Percentiles rank a stretch among this genome's conserved stretches.
phyloP scores from a whole-genome alignment of 169 alveolate genomes.

The Plasmodium falciparum region DNA sequence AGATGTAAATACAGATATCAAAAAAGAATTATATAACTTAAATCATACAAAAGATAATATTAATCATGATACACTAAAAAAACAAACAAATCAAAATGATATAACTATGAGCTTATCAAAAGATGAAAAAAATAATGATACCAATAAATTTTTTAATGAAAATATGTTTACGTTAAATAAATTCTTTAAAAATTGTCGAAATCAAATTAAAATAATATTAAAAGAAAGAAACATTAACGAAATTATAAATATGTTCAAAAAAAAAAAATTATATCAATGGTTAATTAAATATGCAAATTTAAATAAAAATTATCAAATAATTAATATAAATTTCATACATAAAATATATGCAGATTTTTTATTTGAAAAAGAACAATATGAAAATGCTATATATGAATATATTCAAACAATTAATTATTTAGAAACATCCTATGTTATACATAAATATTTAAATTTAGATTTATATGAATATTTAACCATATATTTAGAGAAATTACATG shows the following conservation, averaged over 20 bases:
- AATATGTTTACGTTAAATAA: slow-evolving; percentile 39
- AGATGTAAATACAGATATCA: slow-evolving; percentile 25
- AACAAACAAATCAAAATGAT: slow-evolving; percentile 10
- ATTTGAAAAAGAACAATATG: slow-evolving; percentile 65
- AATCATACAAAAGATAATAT: no score
- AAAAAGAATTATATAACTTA: neutral
- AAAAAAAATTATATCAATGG: slow-evolving; percentile 64
- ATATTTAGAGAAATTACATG: slow-evolving; percentile 69
- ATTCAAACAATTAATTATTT: slow-evolving; percentile 50
- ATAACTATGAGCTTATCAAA: no score
- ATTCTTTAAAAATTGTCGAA: slow-evolving; percentile 43
- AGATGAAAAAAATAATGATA: slow-evolving; percentile 13
- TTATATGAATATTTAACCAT: slow-evolving; percentile 61
- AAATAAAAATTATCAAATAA: slow-evolving; percentile 36
- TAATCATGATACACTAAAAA: neutral
- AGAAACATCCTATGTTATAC: slow-evolving; percentile 59
- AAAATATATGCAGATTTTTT: slow-evolving; percentile 69
- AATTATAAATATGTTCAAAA: slow-evolving; percentile 56
- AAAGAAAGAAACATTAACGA: slow-evolving; percentile 65
- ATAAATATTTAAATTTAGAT: slow-evolving; percentile 68
- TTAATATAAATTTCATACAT: slow-evolving; percentile 33
- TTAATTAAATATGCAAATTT: slow-evolving; percentile 38
- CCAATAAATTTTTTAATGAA: slow-evolving; percentile 25
- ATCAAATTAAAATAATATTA: slow-evolving; percentile 52
- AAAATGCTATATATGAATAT: slow-evolving; percentile 48